Percentiles rank a stretch among this genome's conserved stretches.
phyloP scores from a whole-genome alignment of 768 basidiomycete species.

The Calocera cornea region DNA sequence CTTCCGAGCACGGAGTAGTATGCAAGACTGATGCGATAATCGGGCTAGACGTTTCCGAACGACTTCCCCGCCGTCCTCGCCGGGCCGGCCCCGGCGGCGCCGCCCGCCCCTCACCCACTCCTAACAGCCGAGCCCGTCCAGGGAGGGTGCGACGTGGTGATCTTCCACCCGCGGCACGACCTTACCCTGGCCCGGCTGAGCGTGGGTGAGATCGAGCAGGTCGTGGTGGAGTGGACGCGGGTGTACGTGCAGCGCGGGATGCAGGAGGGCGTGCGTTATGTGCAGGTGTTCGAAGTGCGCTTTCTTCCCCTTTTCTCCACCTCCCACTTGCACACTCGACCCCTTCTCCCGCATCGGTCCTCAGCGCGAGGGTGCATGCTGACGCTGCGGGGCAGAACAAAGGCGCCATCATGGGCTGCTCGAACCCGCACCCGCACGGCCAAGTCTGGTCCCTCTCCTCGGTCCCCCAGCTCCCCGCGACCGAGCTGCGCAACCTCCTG shows the following conservation, averaged over 20 bases:
- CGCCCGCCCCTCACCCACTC: slow-evolving; percentile 44
- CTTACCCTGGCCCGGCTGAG: slow-evolving; percentile 61
- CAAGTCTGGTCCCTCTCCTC: slow-evolving; percentile 73
- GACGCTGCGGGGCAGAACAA: slow-evolving; percentile 49
- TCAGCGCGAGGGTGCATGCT: too few species aligned
- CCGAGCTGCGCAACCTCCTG: slow-evolving; percentile 46
- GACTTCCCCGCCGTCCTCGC: slow-evolving; percentile 73
- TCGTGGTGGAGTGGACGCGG: slow-evolving; percentile 61
- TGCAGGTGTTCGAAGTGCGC: slow-evolving; percentile 79
- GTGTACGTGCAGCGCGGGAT: slow-evolving; percentile 47
- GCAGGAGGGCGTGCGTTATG: slow-evolving; percentile 58
- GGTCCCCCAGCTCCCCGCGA: slow-evolving; percentile 55
- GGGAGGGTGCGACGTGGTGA: slow-evolving; percentile 77
- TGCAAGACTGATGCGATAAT: neutral
- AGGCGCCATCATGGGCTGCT: slow-evolving; percentile 89
- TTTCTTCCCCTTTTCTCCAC: neutral
- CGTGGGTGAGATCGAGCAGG: slow-evolving; percentile 40
- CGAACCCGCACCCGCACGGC: slow-evolving; percentile 87
- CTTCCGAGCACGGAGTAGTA: too few species aligned
- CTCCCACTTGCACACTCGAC: too few species aligned
- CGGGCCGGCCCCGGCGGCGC: slow-evolving; percentile 41
- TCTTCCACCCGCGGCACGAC: slow-evolving; percentile 78
- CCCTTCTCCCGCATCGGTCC: too few species aligned
- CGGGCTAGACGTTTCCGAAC: slow-evolving; percentile 44
- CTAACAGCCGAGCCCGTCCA: slow-evolving; percentile 52